Conservation (phyloP, 202 grass and related monocot species). For the Carex sylvatica region DNA sequence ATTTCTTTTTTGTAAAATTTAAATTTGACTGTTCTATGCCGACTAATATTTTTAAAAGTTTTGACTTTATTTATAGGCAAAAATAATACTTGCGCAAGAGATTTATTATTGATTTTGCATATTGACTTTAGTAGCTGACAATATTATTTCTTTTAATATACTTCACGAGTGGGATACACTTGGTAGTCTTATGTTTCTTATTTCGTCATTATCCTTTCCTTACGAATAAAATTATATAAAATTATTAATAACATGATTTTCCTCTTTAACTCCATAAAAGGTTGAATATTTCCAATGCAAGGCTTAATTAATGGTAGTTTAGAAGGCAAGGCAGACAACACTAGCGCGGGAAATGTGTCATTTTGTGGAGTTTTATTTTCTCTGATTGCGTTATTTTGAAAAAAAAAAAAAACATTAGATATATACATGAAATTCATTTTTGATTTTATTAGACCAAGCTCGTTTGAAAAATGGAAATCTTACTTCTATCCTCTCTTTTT, state of each 20-base stretch:
- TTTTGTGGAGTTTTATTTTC: too few relatives aligned
- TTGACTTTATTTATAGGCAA: slow-evolving; percentile 6
- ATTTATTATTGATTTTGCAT: background rate
- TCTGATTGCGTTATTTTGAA: too few relatives aligned
- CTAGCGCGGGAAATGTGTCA: too few relatives aligned
- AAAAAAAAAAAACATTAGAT: too few relatives aligned
- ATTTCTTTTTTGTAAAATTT: background rate
- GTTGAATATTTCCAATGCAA: background rate
- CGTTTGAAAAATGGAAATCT: too few relatives aligned
- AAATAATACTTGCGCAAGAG: background rate
- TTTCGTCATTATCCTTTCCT: background rate
- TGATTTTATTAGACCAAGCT: too few relatives aligned
- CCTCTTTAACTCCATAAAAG: background rate
- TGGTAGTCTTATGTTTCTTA: background rate
- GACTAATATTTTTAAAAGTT: background rate
- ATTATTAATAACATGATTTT: background rate
- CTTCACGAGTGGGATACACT: background rate
- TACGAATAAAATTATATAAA: background rate
- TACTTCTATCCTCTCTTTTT: too few relatives aligned
- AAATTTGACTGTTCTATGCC: background rate
- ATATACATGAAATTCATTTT: too few relatives aligned
- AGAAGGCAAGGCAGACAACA: too few relatives aligned
- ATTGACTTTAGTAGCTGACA: background rate
- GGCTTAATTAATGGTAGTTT: background rate
- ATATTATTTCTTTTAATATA: background rate